Percentiles rank a stretch among this genome's conserved stretches.
These are phyloP conservation scores for Sherardia arvensis DNA, from an alignment of 257 asterid species.

Conservation along the genomic window DNA sequence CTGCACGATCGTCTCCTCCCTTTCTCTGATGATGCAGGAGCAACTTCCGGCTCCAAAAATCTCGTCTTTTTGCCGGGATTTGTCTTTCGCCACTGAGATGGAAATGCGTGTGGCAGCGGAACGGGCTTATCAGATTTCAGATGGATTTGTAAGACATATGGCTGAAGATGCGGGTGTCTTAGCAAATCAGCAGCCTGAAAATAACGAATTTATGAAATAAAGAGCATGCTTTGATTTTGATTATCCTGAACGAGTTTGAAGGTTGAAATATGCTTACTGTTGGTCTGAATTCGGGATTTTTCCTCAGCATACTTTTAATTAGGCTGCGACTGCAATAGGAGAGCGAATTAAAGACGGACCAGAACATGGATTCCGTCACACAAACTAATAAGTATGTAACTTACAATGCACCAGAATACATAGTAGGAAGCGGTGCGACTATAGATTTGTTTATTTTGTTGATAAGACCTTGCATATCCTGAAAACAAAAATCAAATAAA, in stretches of 20 bases:
- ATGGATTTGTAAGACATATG: constrained; percentile 50
- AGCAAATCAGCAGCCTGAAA: constrained; percentile 88
- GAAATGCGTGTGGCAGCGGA: constrained; percentile 47
- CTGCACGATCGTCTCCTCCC: constrained; percentile 65
- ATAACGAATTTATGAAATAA: too few relatives aligned
- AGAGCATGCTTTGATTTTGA: background rate
- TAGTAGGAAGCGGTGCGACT: constrained; percentile 82
- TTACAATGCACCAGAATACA: constrained; percentile 84
- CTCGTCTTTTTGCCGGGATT: constrained; percentile 43
- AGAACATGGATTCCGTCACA: background rate
- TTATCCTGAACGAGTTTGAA: background rate
- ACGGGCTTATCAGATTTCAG: constrained; percentile 48
- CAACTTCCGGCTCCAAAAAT: constrained; percentile 37
- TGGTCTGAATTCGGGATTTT: constrained; percentile 85
- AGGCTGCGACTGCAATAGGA: constrained; percentile 67
- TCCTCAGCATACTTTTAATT: constrained; percentile 89
- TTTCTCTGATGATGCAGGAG: constrained; percentile 13
- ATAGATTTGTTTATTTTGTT: constrained; percentile 86
- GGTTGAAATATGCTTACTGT: constrained; percentile 44
- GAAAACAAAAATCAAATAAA: constrained; percentile 16
- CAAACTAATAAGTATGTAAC: constrained; percentile 19
- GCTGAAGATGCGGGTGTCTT: constrained; percentile 75
- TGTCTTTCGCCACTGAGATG: constrained; percentile 24
- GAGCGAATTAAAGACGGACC: constrained; percentile 5
- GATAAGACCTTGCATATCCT: constrained; percentile 98